Base-by-base conservation (phyloP, 73 alveolate species). In the Paramecium bursaria region DNA sequence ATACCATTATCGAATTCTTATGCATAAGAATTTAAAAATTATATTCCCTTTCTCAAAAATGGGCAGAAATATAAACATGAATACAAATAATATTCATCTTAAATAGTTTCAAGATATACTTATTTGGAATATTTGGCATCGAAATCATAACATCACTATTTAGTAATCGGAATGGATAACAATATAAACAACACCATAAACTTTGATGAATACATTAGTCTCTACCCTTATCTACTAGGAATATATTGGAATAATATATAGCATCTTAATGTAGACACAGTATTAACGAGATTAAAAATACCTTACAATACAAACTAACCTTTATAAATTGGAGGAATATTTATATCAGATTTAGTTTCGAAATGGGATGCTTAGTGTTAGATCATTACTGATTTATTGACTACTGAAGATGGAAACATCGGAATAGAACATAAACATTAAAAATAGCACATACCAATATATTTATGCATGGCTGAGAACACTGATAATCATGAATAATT, bases 201-300 rank as follows among this genome's bases (percentile, higher is more conserved):
- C 3, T 27, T 57, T 30, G 2, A 3, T 57, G 52, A 57, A 57
- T 57, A 57, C 22, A 27, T 17, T 30, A n/a, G 51, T 2, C 47
- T 57, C 6, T 57, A 57, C 33, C 50, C 33, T 55, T 27, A 55
- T 29, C 31, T 55, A 55, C 51, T 57, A 2, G 50, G 52, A 0
- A 0, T 13, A 14, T 29, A 57, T 13, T 50, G 15, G 1, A 57
- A 57, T 27, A 30, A 57, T 7, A 6, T 11, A 13, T 50, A 23
- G 3, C 13, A n/a, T 23, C 30, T 30, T 14, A 57, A 4, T 9
- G 33, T 0, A 23, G 76, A 13, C 11, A 14, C 51, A 19, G 33
- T 10, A 57, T 27, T 7, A 57, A 23, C 5, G 17, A 30, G 27
- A 57, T 27, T 1, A 30, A 6, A 29, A 57, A 57, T 30, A 57